These are phyloP conservation scores for Arxiozyma bovina DNA, from an alignment of 1,139 yeast genomes.

Conservation along the genomic window DNA sequence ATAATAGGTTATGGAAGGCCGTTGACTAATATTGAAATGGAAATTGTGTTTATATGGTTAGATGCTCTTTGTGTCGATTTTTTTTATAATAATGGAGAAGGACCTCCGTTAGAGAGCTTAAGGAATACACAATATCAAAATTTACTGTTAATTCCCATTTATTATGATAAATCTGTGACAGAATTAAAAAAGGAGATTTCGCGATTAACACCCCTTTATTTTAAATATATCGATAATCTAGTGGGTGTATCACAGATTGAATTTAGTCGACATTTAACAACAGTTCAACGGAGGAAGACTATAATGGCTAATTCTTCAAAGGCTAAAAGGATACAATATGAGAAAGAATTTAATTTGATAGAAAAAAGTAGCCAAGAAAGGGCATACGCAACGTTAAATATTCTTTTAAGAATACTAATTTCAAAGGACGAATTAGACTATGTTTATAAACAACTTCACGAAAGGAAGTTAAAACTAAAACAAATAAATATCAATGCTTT, in stretches of 20 bases:
- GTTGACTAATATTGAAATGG: conserved; percentile 53
- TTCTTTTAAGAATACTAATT: conserved; percentile 51
- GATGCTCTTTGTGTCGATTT: conserved; percentile 57
- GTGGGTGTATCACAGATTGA: conserved; percentile 12
- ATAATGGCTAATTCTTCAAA: conserved; percentile 68
- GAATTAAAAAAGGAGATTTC: conserved; percentile 54
- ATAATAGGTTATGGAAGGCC: conserved; percentile 47
- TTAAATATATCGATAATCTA: conserved; percentile 34
- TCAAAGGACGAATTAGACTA: conserved; percentile 38
- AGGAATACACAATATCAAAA: conserved; percentile 60
- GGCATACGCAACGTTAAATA: conserved; percentile 53
- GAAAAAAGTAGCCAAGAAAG: conserved; percentile 44
- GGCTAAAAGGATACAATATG: conserved; percentile 35
- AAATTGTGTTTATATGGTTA: conserved; percentile 66
- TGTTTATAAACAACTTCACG: conserved; percentile 35
- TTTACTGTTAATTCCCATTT: conserved; percentile 54
- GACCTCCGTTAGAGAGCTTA: conserved; percentile 61
- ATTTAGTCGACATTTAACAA: conserved; percentile 40
- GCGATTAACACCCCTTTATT: conserved; percentile 45
- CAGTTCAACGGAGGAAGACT: conserved; percentile 56
- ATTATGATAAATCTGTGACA: conserved; percentile 48
- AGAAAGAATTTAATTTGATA: conserved; percentile 34
- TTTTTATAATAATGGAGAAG: conserved; percentile 76
- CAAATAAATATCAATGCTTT: conserved; percentile 5
- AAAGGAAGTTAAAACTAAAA: conserved; percentile 9